Base-by-base conservation (phyloP, 2,329 filamentous ascomycete genomes). In the Monosporascus cannonballus region DNA sequence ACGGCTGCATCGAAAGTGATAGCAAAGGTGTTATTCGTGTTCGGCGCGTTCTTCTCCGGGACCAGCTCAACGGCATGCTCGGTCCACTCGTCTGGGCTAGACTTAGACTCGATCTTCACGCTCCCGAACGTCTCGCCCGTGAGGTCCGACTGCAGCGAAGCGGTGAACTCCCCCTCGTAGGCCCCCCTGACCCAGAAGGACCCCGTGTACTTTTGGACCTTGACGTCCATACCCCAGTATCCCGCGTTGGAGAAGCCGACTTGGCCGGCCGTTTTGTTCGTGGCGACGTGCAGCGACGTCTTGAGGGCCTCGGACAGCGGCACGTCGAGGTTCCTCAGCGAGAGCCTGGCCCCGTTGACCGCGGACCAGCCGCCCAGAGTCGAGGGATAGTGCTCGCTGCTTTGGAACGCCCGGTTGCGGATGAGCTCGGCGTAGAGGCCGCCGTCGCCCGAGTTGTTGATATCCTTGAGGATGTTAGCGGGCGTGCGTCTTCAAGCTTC, bases 341-440 rank as follows among this genome's bases (percentile, higher is more conserved):
- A 69, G 27, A 83, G 66, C 14, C 61, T 61, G 9, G 75, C 73
- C 27, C 66, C 69, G 49, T 74, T 73, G 48, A 78, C 56, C 1
- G 75, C 56, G 17, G 65, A 66, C 75, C 76, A 81, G 17, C 67
- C 73, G n/a, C 69, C 67, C 2, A 81, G 68, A 4, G 71, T 72
- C 39, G 70, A 67, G 3, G 73, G 73, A 54, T 67, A 75, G 17
- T 62, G 59, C 20, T 70, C 67, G 54, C 71, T 75, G 51, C 71
- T 72, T 66, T 90, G 86, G 62, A 90, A 89, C 11, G 85, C 86
- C 48, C 85, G 78, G 67, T 90, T 90, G 49, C 77, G 79, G 52
- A 90, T 79, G 52, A 90, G 68, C 63, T 90, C 85, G 48, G 83
- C 86, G 64, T 90, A 89, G 56, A 89, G 80, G 5, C 86, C 86